phyloP scores from a whole-genome alignment of 2,329 filamentous ascomycete species.

The Fusarium piperis region DNA sequence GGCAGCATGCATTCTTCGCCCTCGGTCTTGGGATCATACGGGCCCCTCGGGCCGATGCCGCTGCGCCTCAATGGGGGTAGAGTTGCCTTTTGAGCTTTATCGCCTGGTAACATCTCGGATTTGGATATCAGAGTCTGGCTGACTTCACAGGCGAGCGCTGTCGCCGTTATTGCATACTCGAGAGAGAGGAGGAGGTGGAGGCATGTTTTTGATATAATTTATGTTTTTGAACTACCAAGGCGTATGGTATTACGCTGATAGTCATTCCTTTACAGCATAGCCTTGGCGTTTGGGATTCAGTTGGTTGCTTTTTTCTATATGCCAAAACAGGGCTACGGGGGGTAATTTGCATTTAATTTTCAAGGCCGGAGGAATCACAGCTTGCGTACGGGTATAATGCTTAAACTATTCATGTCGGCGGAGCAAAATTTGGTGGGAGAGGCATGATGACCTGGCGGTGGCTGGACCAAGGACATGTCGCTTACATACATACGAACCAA shows the following conservation, averaged over 20 bases:
- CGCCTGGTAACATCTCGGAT: constrained; percentile 1
- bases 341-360: constrained; percentile 35
- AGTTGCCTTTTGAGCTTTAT: constrained; percentile 46
- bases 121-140: constrained; percentile 22
- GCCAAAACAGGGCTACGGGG: constrained; percentile 21
- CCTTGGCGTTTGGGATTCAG: constrained; percentile 38
- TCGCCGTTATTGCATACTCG: constrained; percentile 26
- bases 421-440: constrained; percentile 22
- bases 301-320: constrained; percentile 15
- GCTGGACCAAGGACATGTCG: constrained; percentile 2
- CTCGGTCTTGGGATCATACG: constrained; percentile 46
- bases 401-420: constrained; percentile 21
- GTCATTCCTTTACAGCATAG: constrained; percentile 42
- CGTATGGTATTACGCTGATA: constrained; percentile 26
- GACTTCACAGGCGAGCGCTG: constrained; percentile 4
- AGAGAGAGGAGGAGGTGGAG: constrained; percentile 8
- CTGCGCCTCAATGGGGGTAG: constrained; percentile 52
- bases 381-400: constrained; percentile 27
- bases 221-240: constrained; percentile 25
- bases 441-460: constrained; percentile 21
- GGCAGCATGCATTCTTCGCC: constrained; percentile 45
- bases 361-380: constrained; percentile 12
- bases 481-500: constrained; percentile 17
- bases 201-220: constrained; percentile 10
- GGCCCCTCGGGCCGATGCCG: constrained; percentile 45